Percentiles rank a stretch among this genome's conserved stretches.
Evolutionary conservation across 352 stramenopile species (phyloP).

Genomic region (Globisporangium splendens): DNA sequence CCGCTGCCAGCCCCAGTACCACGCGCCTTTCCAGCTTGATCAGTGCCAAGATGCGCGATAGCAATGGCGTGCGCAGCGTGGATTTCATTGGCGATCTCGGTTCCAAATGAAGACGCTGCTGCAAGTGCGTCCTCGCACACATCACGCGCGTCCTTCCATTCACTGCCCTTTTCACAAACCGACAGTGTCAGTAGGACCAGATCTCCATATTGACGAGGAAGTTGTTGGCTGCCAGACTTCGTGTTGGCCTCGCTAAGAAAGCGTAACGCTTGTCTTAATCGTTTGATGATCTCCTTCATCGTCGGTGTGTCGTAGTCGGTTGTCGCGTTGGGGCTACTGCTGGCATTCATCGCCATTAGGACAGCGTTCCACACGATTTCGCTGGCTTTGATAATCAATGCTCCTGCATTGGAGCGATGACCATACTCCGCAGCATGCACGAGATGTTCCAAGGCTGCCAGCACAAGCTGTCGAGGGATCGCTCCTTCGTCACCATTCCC

Average conservation of each 20-base stretch:
- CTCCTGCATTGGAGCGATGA: slow-evolving; percentile 15
- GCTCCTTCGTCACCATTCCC: slow-evolving; percentile 27
- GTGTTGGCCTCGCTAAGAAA: slow-evolving; percentile 21
- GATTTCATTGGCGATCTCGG: slow-evolving; percentile 43
- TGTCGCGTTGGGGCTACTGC: slow-evolving; percentile 13
- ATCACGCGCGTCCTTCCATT: slow-evolving; percentile 40
- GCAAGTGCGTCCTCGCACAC: slow-evolving; percentile 33
- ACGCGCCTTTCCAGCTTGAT: slow-evolving; percentile 1
- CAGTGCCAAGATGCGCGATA: slow-evolving; percentile 51
- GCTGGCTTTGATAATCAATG: slow-evolving; percentile 42
- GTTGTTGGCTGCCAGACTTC: background rate
- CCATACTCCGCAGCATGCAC: slow-evolving; percentile 44
- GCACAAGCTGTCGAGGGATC: slow-evolving; percentile 39
- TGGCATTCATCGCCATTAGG: slow-evolving; percentile 26
- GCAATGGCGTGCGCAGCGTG: slow-evolving; percentile 48
- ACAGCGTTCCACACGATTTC: slow-evolving; percentile 81
- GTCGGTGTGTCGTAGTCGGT: slow-evolving; percentile 18
- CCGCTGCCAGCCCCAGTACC: slow-evolving; percentile 7
- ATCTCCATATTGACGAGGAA: slow-evolving; percentile 36
- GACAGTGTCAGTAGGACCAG: slow-evolving; percentile 54
- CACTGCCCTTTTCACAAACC: slow-evolving; percentile 40
- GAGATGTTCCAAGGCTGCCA: slow-evolving; percentile 52
- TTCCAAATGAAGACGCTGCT: slow-evolving; percentile 16
- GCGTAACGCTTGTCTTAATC: slow-evolving; percentile 20
- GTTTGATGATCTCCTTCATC: slow-evolving; percentile 18